These are phyloP conservation scores for Monosporozyma siamensis DNA, from an alignment of 805 yeast genomes.

Conservation along the genomic window DNA sequence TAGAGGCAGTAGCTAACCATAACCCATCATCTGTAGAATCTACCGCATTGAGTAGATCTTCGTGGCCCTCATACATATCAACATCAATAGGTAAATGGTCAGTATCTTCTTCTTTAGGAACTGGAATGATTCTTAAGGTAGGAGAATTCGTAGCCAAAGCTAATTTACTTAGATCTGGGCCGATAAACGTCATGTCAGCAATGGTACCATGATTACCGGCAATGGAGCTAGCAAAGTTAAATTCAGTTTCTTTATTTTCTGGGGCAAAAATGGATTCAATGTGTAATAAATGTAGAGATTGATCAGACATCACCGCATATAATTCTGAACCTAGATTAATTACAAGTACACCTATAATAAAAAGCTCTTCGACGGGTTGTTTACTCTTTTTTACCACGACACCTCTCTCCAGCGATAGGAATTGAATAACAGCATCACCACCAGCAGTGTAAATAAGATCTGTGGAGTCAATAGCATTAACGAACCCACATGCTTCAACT, in stretches of 20 bases:
- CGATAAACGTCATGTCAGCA: conserved; percentile 77
- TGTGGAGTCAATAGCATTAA: conserved; percentile 21
- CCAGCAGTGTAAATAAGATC: conserved; percentile 65
- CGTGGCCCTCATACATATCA: conserved; percentile 67
- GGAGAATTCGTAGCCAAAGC: conserved; percentile 95
- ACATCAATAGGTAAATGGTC: conserved; percentile 42
- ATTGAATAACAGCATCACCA: conserved; percentile 53
- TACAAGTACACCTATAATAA: conserved; percentile 51
- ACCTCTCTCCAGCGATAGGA: conserved; percentile 52
- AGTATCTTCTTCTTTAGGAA: conserved; percentile 8
- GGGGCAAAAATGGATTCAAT: conserved; percentile 23
- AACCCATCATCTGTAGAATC: conserved; percentile 71
- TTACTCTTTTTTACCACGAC: conserved; percentile 33
- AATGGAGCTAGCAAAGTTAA: conserved; percentile 45
- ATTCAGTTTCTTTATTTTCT: conserved; percentile 22
- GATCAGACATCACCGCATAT: conserved; percentile 68
- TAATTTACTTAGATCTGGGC: conserved; percentile 45
- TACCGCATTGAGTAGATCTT: conserved; percentile 70
- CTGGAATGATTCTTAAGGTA: conserved; percentile 62
- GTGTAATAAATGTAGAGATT: conserved; percentile 54
- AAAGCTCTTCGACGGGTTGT: conserved; percentile 62
- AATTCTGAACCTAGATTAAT: conserved; percentile 31
- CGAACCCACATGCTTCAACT: conserved; percentile 61
- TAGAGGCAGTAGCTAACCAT: conserved; percentile 90
- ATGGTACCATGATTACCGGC: conserved; percentile 96